Base-by-base conservation (phyloP, 1,284 basidiomycete genomes). In the Tilletia caries region DNA sequence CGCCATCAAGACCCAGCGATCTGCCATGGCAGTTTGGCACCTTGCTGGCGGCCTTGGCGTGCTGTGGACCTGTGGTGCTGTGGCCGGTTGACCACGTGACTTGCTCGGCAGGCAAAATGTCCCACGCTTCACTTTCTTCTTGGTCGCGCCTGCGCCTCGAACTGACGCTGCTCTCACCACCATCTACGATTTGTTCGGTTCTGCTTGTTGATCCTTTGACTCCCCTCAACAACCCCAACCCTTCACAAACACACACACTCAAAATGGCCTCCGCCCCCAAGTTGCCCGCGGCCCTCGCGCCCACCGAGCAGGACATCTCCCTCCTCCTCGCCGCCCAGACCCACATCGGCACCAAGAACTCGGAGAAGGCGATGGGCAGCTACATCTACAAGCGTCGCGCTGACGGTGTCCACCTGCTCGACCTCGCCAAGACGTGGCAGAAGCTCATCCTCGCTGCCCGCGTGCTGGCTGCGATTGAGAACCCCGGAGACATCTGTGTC, bases 371-470 rank as follows among this genome's bases (percentile, higher is more conserved):
- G 85, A 98, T 98, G 95, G 89, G 91, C 83, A 88, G 92, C 69
- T 98, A 98, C 86, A 92, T 98, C 86, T 97, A 91, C 91, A 98
- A 96, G 88, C 89, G 95, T 84, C 89, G 95, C 84, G 85, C 90
- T 76, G 95, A 98, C 86, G 95, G 94, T 80, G 93, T 98, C 86
- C 91, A 98, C 87, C 87, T 98, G 83, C 86, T 98, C 83, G 97
- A 98, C 90, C 91, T 98, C 81, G 95, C 95, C 84, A 98, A 98
- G 90, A 98, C 95, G 79, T 98, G 95, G 95, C 94, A 98, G 87
- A 98, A 98, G 87, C 89, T 98, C 68, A 79, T 83, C 52, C 69
- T 83, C 67, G 83, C 82, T 65, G 82, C 82, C 60, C 79, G 82
- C 72, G 74, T 83, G 66, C 76, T 82, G 44, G 81, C 83, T 65